Percentiles rank a stretch among this genome's conserved stretches.
Evolutionary conservation across 306 rosid genomes (phyloP).

Genomic region (Trifolium fragiferum): DNA sequence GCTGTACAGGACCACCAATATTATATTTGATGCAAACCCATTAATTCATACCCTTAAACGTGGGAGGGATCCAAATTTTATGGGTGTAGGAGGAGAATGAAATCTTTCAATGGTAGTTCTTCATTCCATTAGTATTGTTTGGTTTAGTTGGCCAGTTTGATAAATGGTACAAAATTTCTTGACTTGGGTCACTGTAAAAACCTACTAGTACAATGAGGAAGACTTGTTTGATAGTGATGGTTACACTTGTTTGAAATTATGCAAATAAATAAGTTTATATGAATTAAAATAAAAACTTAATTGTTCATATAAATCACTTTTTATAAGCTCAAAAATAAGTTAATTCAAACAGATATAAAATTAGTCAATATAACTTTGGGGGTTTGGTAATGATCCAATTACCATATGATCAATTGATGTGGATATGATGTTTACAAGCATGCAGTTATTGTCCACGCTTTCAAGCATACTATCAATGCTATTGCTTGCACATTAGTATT

Average conservation of each 20-base stretch:
- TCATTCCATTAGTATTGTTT: constrained; percentile 1
- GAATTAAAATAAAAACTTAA: too few species aligned
- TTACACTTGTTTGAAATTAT: neutral
- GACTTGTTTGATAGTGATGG: neutral
- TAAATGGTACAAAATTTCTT: neutral
- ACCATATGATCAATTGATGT: neutral
- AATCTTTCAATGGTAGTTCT: neutral
- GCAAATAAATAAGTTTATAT: neutral
- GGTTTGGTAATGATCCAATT: neutral
- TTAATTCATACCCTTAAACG: neutral
- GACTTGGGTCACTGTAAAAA: too few species aligned
- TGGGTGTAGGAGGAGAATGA: constrained; percentile 1
- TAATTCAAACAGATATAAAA: too few species aligned
- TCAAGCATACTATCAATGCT: neutral
- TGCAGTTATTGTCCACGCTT: neutral
- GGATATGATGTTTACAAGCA: neutral
- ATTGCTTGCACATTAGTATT: too few species aligned
- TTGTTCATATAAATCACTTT: too few species aligned
- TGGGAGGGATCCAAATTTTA: constrained; percentile 9
- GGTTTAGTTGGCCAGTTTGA: neutral
- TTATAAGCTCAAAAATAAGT: too few species aligned
- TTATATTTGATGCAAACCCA: neutral
- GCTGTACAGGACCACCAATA: neutral
- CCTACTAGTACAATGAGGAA: neutral
- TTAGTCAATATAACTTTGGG: neutral